Base-by-base conservation (phyloP, 2,329 filamentous ascomycete species). In the Xylariaceae sp. region DNA sequence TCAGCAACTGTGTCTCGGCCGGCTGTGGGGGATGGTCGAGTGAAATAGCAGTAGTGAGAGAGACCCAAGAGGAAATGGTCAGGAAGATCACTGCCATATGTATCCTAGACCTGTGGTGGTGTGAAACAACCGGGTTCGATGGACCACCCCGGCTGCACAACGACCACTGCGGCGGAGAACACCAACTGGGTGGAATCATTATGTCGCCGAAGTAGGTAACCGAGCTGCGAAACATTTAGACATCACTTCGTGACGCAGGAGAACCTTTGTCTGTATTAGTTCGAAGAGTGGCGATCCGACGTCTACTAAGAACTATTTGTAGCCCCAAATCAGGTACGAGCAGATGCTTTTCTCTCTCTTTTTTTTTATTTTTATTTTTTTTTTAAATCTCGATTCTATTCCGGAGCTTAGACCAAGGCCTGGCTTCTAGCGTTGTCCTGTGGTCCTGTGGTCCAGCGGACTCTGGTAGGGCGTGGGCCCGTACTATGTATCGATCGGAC, bases 81-180 rank as follows among this genome's bases (percentile, higher is more conserved):
- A 69, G 59, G 70, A 70, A 59, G 63, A 71, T 70, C 67, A 71
- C 63, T 70, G 65, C 69, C 62, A 62, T 59, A 61, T 64, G 49
- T 57, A 65, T 64, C 48, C 54, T 63, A 52, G 52, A 56, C 51
- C 56, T 53, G 58, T 59, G 55, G 58, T 54, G 55, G 52, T 55
- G 60, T 66, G 66, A 67, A 68, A 67, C 64, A 56, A 37, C 62
- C 59, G 59, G 65, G 62, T 60, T 51, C 10, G 49, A 51, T 49
- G 59, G 56, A 47, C 61, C 61, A 59, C 40, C 48, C 52, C 61
- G 54, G 54, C 61, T 56, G 60, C 57, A 53, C 59, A 56, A 54
- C 50, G 53, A 44, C 54, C 51, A 50, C 52, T 59, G 55, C 53
- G 56, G 52, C 55, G 52, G 46, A 44, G 52, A 60, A 57, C 51